Percentiles rank a stretch among this genome's conserved stretches.
Conservation (phyloP, 2,329 filamentous ascomycete genomes). For the Seiridium cupressi region DNA sequence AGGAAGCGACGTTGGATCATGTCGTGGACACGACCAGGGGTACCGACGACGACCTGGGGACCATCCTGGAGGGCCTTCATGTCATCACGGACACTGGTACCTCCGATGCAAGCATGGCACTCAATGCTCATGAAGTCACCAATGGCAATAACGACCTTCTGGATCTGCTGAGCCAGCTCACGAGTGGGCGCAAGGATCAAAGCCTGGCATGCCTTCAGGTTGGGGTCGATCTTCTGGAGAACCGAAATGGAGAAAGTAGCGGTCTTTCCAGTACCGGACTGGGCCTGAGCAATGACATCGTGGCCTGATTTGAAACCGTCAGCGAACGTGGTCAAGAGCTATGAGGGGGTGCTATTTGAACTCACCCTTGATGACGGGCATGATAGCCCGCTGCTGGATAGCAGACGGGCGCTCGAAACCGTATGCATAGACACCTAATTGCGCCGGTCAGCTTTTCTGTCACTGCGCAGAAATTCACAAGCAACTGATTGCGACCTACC, state of each 20-base stretch:
- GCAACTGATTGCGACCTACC: slow-evolving; percentile 49
- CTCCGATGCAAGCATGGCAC: slow-evolving; percentile 99
- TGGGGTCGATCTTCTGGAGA: slow-evolving; percentile 96
- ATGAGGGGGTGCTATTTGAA: background rate
- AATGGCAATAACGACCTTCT: slow-evolving; percentile 98
- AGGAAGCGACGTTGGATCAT: slow-evolving; percentile 99
- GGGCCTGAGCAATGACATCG: slow-evolving; percentile 99
- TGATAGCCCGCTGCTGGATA: slow-evolving; percentile 99
- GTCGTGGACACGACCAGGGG: slow-evolving; percentile 96
- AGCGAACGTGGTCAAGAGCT: slow-evolving; percentile 13
- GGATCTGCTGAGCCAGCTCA: slow-evolving; percentile 98
- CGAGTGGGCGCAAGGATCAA: slow-evolving; percentile 96
- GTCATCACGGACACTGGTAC: slow-evolving; percentile 96
- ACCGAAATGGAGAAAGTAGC: slow-evolving; percentile 99
- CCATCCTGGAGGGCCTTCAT: slow-evolving; percentile 97
- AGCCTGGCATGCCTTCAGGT: slow-evolving; percentile 95
- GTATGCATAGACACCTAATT: slow-evolving; percentile 89
- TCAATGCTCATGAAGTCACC: slow-evolving; percentile 99
- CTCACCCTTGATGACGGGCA: slow-evolving; percentile 99
- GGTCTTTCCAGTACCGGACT: slow-evolving; percentile 99
- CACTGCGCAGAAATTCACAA: slow-evolving; percentile 7
- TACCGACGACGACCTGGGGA: slow-evolving; percentile 95
- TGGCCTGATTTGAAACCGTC: slow-evolving; percentile 57
- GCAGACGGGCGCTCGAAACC: slow-evolving; percentile 99
- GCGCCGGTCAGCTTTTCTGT: slow-evolving; percentile 17